Evolutionary conservation across 805 yeast genomes (phyloP), one percentile per base, ranked within the genome.

Genomic region (Pichia rugopelliculosa): DNA sequence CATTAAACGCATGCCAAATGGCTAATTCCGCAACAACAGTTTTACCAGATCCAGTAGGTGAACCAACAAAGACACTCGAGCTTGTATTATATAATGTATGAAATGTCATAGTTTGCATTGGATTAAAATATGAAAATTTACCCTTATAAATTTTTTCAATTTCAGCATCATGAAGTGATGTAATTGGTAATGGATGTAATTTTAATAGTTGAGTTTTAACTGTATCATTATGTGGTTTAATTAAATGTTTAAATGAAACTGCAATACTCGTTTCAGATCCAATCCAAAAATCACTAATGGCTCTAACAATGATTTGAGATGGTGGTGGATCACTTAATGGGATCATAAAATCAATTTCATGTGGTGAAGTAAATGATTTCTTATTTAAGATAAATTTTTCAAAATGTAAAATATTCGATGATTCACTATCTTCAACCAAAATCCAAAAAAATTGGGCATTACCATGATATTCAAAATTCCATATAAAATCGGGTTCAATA

Each of bases 41-140:
- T 65, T 93, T 93, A 56, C 99, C 99, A 0, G 97, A 91, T 22
- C 99, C 99, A 2, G 99, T 93, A 3, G 99, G 99, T 0, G 98
- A 89, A 10, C 99, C 99, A 40, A 93, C 87, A 64, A 93, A 86
- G 0, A 84, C 90, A 61, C 85, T 86, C 1, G 84, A 75, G 52
- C 84, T 78, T 1, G 84, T 69, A 63, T 93, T 81, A 67, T 90
- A 93, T 41, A 93, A 67, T 0, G 96, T 78, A 60, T 90, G 96
- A 68, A 93, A 93, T 0, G 84, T 77, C 98, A 91, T 91, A 0
- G 98, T 91, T 67, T 93, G 99, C 96, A 93, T 90, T 4, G 99
- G 98, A 61, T 93, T 93, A 74, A 93, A 93, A 66, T 86, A 91
- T 48, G 77, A 77, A 71, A 93, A 93, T 55, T 74, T 79, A 7